Evolutionary conservation across 139 green algal genomes (phyloP), one percentile per base, ranked within the genome.

Genomic region (Marvania coccoides): DNA sequence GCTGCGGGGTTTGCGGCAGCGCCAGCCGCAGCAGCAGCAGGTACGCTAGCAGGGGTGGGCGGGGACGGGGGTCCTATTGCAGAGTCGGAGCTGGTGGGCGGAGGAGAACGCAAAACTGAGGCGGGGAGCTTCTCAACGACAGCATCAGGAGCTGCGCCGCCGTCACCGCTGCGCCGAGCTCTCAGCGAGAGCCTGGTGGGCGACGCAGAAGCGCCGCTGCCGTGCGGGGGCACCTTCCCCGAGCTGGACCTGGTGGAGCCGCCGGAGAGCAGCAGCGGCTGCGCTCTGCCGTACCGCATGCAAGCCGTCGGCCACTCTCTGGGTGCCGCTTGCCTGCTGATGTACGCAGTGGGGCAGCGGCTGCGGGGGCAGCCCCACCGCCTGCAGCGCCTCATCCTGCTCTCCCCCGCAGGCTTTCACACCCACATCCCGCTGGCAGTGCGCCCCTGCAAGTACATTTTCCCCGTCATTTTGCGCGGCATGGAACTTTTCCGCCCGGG

Each of bases 331-430:
- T 67, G 61, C 2, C 56, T 85, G 58, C 70, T 93, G 14, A 74
- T 92, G 39, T 88, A 93, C 60, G 75, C 68, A 4, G 65, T 76
- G 19, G 65, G 31, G 34, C 56, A 64, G n/a, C 26, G 57, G 39
- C 47, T 60, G 55, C 23, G 47, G 8, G 62, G 70, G 1, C 45
- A 66, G n/a, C 81, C 81, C 1, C 81, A 88, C 39, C 75, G 79
- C 59, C 58, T 95, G 15, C 64, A 58, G 24, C 74, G 84, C 29
- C 68, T 95, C 45, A 76, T 95, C 28, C 77, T 95, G 58, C 76
- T 95, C 37, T 89, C 77, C 29, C 88, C 88, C 9, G 88, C 88
- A 0, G 88, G 87, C 56, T 91, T 93, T 65, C 86, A 88, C 58
- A 30, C 73, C 26, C 19, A n/a, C 5, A 47, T 79, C 10, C 72